Evolutionary conservation across 208 protist genomes (phyloP).

Genomic region (Herpetomonas tarakana): DNA sequence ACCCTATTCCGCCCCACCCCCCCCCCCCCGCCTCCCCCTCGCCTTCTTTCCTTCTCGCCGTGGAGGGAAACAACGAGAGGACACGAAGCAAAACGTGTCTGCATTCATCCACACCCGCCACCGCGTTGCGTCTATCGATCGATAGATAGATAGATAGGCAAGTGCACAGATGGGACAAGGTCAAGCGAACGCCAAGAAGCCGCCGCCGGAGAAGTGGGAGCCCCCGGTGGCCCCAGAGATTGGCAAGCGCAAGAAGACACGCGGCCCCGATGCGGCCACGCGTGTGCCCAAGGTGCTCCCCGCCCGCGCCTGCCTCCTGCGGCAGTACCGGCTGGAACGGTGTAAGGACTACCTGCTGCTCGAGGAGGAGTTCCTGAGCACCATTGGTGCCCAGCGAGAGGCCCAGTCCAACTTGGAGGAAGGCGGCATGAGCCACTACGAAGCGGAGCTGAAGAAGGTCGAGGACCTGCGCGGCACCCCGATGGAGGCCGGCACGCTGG

Average conservation of each 20-base stretch:
- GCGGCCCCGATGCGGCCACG: slow-evolving; percentile 70
- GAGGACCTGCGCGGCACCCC: slow-evolving; percentile 98
- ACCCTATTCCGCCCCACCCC: no score
- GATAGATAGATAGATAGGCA: no score
- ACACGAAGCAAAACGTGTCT: no score
- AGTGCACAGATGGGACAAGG: slow-evolving; percentile 89
- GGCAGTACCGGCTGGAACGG: slow-evolving; percentile 97
- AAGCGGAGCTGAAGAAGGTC: slow-evolving; percentile 95
- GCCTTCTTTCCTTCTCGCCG: no score
- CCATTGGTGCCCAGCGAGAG: slow-evolving; percentile 72
- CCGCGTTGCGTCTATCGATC: no score
- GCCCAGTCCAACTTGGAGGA: slow-evolving; percentile 81
- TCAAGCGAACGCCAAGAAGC: slow-evolving; percentile 37
- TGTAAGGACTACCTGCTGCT: slow-evolving; percentile 99
- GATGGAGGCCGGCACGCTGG: slow-evolving; percentile 97
- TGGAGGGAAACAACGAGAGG: no score
- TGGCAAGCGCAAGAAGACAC: slow-evolving; percentile 90
- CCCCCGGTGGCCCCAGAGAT: slow-evolving; percentile 93
- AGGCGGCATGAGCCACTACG: slow-evolving; percentile 80
- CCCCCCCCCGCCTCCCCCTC: no score
- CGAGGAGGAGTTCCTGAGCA: slow-evolving; percentile 99
- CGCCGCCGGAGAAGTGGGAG: slow-evolving; percentile 91
- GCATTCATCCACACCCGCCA: no score
- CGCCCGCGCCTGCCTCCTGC: slow-evolving; percentile 96
- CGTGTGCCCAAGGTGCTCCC: slow-evolving; percentile 94